phyloP scores from a whole-genome alignment of 129 eudicot species.

The Tanacetum coccineum region DNA sequence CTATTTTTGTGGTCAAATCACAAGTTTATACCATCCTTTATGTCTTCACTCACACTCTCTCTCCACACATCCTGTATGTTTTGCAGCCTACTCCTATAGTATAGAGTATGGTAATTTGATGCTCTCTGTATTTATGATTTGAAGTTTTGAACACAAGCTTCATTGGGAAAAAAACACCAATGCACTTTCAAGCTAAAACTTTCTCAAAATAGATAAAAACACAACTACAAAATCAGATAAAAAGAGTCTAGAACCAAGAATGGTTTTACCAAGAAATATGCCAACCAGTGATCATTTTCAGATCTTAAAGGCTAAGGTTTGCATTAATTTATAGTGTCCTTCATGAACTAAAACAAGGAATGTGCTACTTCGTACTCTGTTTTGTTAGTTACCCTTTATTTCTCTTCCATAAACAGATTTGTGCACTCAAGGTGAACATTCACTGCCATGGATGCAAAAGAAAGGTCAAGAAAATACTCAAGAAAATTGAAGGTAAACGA shows the following conservation, averaged over 20 bases:
- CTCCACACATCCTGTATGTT: conserved; percentile 19
- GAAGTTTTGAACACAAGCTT: conserved; percentile 1
- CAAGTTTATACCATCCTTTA: conserved; percentile 18
- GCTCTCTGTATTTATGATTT: not conserved
- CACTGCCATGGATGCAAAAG: conserved; percentile 66
- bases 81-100: conserved; percentile 12
- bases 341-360: not conserved
- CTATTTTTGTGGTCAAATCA: conserved; percentile 33
- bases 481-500: conserved; percentile 53
- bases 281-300: conserved; percentile 30
- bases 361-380: not conserved
- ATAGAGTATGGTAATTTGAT: not conserved
- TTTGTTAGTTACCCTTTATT: not conserved
- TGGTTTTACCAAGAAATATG: conserved; percentile 22
- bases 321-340: not conserved
- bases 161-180: not conserved
- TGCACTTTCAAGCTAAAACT: not conserved
- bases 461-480: conserved; percentile 69
- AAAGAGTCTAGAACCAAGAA: not conserved
- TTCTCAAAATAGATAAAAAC: conserved; percentile 14
- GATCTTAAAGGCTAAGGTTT: conserved; percentile 40
- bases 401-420: conserved; percentile 37
- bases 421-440: conserved; percentile 57
- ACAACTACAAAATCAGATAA: not conserved
- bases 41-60: not conserved